Evolutionary conservation across 2,329 filamentous ascomycete species (phyloP), one percentile per base, ranked within the genome.

Genomic region (Botrytis tulipae): DNA sequence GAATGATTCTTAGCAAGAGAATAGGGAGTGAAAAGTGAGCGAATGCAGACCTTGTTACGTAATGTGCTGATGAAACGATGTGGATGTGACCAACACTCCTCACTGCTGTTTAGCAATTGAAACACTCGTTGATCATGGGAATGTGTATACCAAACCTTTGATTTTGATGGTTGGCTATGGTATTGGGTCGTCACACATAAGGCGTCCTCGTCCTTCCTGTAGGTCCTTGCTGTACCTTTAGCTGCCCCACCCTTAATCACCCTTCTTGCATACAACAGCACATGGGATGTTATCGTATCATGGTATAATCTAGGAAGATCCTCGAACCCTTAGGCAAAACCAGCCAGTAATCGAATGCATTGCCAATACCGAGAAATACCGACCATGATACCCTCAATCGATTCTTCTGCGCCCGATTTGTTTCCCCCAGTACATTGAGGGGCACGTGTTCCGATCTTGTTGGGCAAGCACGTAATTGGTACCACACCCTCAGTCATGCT

Each of bases 121-220:
- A 57, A 57, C 51, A 57, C 51, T 57, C n/a, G n/a, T 40, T 40
- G 59, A 62, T 62, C 59, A 62, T 62, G 59, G 59, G 59, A 40
- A 25, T 16, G 16, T 40, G 35, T 18, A 18, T 62, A 40, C 60
- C 60, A 18, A 62, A n/a, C 25, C 37, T 40, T 62, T n/a, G 22
- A 22, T 16, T 62, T 42, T 3, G 14, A 62, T 42, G 60, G 60
- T 40, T 62, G 25, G 25, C 25, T 37, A 9, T n/a, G 22, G 37
- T 18, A 42, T 62, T 62, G 35, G 35, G 37, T 62, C 35, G 60
- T 62, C 22, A 42, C 37, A 62, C 37, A n/a, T 62, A n/a, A 18
- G 60, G 35, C 59, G 59, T 61, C 37, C 25, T n/a, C 6, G 32
- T 61, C 35, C 22, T 61, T 61, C 35, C 59, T 61, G 60, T 62